These are phyloP conservation scores for Colletotrichum spaethianum DNA, from an alignment of 2,329 filamentous ascomycete species.

Conservation along the genomic window DNA sequence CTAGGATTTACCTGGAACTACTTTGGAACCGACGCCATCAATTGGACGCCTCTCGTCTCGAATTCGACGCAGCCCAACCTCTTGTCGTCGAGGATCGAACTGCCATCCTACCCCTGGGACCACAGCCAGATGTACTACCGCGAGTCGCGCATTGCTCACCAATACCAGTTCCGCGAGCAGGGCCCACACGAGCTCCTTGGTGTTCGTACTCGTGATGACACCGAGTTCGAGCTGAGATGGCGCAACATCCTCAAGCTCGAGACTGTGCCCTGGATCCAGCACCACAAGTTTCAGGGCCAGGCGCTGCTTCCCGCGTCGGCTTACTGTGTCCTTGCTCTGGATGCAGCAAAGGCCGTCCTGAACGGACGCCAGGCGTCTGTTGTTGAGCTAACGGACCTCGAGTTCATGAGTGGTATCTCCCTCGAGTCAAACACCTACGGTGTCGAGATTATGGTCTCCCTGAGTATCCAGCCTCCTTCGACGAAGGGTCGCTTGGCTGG, in stretches of 20 bases:
- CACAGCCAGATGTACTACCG: conserved; percentile 53
- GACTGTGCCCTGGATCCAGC: conserved; percentile 53
- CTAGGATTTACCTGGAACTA: conserved; percentile 52
- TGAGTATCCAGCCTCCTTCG: conserved; percentile 41
- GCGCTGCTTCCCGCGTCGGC: conserved; percentile 61
- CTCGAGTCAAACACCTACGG: conserved; percentile 46
- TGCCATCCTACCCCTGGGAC: conserved; percentile 57
- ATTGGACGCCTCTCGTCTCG: conserved; percentile 45
- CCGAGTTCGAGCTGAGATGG: conserved; percentile 41
- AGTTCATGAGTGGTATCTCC: conserved; percentile 51
- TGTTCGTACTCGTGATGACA: conserved; percentile 30
- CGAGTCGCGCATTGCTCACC: conserved; percentile 49
- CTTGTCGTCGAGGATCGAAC: conserved; percentile 42
- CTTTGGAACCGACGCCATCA: conserved; percentile 45
- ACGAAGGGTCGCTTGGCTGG: conserved; percentile 34
- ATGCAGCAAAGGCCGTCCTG: conserved; percentile 54
- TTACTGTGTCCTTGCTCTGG: conserved; percentile 59
- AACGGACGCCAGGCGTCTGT: conserved; percentile 45
- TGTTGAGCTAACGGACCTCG: conserved; percentile 51
- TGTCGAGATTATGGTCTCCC: conserved; percentile 44
- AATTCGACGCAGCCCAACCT: conserved; percentile 45
- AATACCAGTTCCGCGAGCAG: conserved; percentile 48
- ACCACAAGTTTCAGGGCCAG: conserved; percentile 54
- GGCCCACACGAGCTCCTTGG: conserved; percentile 54
- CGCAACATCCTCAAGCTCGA: conserved; percentile 43